Conservation (phyloP, 2,329 filamentous ascomycete genomes). For the Monilinia fructicola region DNA sequence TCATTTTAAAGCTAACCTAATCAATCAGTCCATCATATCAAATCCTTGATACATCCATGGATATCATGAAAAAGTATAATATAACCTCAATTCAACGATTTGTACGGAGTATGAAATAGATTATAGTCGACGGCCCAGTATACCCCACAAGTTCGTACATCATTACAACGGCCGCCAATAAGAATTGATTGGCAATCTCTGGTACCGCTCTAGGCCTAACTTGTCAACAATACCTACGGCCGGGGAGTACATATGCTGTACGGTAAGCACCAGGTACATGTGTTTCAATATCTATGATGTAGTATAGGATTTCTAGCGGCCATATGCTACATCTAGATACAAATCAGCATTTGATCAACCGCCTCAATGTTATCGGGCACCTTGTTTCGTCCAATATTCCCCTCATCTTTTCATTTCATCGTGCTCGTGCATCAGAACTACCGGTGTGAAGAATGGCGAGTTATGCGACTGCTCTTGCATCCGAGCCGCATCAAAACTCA, state of each 20-base stretch:
- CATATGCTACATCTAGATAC: background rate
- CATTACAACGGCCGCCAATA: constrained; percentile 3
- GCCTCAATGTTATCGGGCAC: background rate
- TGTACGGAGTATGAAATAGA: too few relatives aligned
- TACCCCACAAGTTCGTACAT: constrained; percentile 18
- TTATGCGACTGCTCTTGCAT: constrained; percentile 2
- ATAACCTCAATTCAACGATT: background rate
- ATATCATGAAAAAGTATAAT: background rate
- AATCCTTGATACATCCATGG: background rate
- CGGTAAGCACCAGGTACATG: background rate
- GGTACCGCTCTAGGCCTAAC: background rate
- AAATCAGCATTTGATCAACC: background rate
- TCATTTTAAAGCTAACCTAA: background rate
- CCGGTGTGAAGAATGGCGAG: constrained; percentile 5
- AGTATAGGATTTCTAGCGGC: background rate
- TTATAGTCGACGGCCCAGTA: background rate
- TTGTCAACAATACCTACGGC: constrained; percentile 4
- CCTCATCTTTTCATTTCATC: background rate
- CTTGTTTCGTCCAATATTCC: constrained; percentile 3
- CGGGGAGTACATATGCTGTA: background rate
- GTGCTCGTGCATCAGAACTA: background rate
- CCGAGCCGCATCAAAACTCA: background rate
- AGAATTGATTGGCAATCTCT: background rate
- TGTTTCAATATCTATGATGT: background rate
- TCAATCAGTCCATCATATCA: background rate